phyloP scores from a whole-genome alignment of 2,329 filamentous ascomycete genomes.

The Lecanosticta acicola region DNA sequence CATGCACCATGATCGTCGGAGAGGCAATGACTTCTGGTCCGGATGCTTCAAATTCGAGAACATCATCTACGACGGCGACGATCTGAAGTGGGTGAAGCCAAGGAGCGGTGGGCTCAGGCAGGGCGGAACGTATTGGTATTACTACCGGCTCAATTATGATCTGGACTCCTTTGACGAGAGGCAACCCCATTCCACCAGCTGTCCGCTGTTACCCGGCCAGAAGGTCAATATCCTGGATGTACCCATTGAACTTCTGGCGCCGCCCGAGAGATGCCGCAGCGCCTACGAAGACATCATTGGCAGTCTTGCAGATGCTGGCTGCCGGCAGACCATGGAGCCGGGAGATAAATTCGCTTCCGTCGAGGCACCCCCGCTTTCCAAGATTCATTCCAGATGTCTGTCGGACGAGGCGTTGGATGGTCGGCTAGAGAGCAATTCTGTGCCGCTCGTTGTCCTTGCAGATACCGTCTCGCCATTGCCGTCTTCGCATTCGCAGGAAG shows the following conservation, averaged over 20 bases:
- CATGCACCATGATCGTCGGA: conserved; percentile 74
- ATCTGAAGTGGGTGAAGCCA: conserved; percentile 46
- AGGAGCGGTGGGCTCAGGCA: conserved; percentile 80
- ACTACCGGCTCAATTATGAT: conserved; percentile 80
- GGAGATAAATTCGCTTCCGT: conserved; percentile 23
- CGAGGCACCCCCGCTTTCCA: conserved; percentile 28
- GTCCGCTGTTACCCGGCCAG: conserved; percentile 83
- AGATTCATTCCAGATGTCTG: conserved; percentile 26
- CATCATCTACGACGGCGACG: conserved; percentile 73
- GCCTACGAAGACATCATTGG: conserved; percentile 27
- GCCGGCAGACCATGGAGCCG: conserved; percentile 26
- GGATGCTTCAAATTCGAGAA: conserved; percentile 80
- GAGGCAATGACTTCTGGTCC: conserved; percentile 72
- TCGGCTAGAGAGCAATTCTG: conserved; percentile 17
- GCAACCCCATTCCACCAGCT: conserved; percentile 68
- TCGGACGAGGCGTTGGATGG: conserved; percentile 29
- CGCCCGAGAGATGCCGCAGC: conserved; percentile 26
- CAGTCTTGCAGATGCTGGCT: conserved; percentile 14
- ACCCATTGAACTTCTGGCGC: conserved; percentile 54
- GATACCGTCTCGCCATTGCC: conserved; percentile 12
- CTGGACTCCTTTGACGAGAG: conserved; percentile 69
- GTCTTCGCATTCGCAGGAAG: conserved; percentile 6
- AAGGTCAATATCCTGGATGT: conserved; percentile 78
- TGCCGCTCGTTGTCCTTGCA: conserved; percentile 8
- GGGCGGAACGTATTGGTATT: conserved; percentile 93